Conservation (phyloP, 1,284 basidiomycete species). For the Chiua sp. region DNA sequence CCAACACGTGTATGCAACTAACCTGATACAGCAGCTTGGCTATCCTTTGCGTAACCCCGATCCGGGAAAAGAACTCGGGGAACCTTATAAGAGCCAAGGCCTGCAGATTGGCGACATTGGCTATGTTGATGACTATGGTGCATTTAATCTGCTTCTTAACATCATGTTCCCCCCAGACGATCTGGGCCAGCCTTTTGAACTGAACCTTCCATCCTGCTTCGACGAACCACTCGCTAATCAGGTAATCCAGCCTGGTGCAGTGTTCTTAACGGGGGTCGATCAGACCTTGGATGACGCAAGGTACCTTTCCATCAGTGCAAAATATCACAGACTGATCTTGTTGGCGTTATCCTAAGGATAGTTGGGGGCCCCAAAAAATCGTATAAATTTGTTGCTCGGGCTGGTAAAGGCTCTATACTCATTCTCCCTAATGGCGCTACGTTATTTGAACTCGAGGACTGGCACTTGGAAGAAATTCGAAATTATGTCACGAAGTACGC, state of each 20-base stretch:
- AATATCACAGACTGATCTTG: too few species aligned
- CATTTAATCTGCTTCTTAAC: constrained; percentile 9
- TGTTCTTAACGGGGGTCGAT: too few species aligned
- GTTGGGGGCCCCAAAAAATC: too few species aligned
- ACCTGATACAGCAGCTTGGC: neutral
- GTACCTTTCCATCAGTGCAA: neutral
- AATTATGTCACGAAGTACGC: neutral
- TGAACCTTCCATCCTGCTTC: neutral
- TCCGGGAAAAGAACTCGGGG: neutral
- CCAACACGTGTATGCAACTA: neutral
- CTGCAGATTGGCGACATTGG: constrained; percentile 16
- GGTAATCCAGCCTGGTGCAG: neutral
- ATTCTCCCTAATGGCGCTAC: neutral
- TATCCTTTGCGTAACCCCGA: neutral
- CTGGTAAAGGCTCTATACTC: neutral
- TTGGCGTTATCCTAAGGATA: too few species aligned
- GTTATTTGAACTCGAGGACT: neutral
- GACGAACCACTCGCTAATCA: neutral
- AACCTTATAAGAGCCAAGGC: neutral
- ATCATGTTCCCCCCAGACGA: neutral
- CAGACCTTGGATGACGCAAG: neutral
- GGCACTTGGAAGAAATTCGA: neutral
- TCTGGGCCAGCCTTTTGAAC: neutral
- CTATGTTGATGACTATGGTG: neutral
- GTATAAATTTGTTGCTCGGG: too few species aligned